Conservation (phyloP, 106 monocot genomes). For the Agapanthus africanus region DNA sequence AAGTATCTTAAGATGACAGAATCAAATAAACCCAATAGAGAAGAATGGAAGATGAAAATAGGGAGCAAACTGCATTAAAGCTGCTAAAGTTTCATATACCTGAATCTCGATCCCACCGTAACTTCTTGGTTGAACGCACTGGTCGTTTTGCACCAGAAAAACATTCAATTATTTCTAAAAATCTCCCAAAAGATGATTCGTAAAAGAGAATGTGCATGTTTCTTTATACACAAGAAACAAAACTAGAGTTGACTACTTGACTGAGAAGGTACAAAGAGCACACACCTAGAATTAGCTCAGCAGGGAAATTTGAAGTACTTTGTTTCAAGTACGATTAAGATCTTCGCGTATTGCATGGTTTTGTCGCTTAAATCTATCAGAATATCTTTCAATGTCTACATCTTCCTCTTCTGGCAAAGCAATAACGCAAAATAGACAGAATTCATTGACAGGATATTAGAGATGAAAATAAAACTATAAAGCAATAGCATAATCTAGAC, state of each 20-base stretch:
- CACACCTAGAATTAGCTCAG: constrained; percentile 57
- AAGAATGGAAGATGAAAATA: neutral
- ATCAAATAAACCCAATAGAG: neutral
- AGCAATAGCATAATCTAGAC: neutral
- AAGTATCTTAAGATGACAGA: neutral
- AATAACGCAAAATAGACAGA: neutral
- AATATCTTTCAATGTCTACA: constrained; percentile 24
- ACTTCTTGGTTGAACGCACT: constrained; percentile 36
- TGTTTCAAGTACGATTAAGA: constrained; percentile 40
- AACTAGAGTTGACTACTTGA: neutral
- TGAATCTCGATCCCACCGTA: constrained; percentile 18
- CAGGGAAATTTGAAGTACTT: constrained; percentile 53
- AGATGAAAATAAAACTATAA: neutral
- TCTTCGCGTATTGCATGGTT: constrained; percentile 29
- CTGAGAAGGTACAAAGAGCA: neutral
- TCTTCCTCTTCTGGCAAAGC: constrained; percentile 21
- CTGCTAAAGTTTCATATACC: neutral
- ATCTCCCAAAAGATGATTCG: neutral
- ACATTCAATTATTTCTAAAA: neutral
- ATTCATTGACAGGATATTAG: neutral
- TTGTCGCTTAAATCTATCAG: constrained; percentile 29
- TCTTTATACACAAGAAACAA: neutral
- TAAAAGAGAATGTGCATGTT: neutral
- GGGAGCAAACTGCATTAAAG: neutral
- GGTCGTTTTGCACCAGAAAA: constrained; percentile 41